These are phyloP conservation scores for Stellera chamaejasme DNA, from an alignment of 345 rosid species.

Conservation along the genomic window DNA sequence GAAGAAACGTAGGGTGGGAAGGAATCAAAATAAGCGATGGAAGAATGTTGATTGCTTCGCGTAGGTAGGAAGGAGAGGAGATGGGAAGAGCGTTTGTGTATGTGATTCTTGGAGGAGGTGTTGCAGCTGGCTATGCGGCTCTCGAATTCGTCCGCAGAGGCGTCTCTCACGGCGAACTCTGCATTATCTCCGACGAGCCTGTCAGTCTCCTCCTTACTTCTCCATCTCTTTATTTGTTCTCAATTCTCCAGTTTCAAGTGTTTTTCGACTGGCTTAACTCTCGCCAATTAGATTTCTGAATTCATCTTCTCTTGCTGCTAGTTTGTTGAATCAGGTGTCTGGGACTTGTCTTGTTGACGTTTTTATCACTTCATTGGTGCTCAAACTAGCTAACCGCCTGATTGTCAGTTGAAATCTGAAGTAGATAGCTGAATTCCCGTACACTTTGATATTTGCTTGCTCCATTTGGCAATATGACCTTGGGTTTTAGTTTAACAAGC, in stretches of 20 bases:
- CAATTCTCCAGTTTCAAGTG: background rate
- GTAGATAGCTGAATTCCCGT: too few relatives aligned
- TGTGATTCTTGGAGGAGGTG: constrained; percentile 96
- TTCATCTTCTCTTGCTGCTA: background rate
- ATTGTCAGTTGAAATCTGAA: too few relatives aligned
- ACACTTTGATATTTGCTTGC: too few relatives aligned
- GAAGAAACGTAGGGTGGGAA: background rate
- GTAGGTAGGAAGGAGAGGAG: constrained; percentile 4
- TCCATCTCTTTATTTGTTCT: background rate
- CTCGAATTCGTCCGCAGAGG: constrained; percentile 82
- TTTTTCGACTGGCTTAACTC: constrained; percentile 9
- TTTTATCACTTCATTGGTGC: too few relatives aligned
- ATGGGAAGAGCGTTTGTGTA: constrained; percentile 98
- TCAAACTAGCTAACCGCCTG: too few relatives aligned
- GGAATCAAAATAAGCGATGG: background rate
- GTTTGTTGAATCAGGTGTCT: background rate
- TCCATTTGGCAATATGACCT: too few relatives aligned
- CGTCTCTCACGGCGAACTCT: constrained; percentile 77
- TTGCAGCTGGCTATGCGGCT: constrained; percentile 95
- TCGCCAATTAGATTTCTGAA: background rate
- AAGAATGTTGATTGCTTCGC: background rate
- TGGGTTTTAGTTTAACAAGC: too few relatives aligned
- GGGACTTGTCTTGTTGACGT: too few relatives aligned
- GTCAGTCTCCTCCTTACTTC: constrained; percentile 26
- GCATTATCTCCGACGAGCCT: constrained; percentile 89